Percentiles rank a stretch among this genome's conserved stretches.
These are phyloP conservation scores for Bipolaris gigantea DNA, from an alignment of 2,329 filamentous ascomycete genomes.

Conservation along the genomic window DNA sequence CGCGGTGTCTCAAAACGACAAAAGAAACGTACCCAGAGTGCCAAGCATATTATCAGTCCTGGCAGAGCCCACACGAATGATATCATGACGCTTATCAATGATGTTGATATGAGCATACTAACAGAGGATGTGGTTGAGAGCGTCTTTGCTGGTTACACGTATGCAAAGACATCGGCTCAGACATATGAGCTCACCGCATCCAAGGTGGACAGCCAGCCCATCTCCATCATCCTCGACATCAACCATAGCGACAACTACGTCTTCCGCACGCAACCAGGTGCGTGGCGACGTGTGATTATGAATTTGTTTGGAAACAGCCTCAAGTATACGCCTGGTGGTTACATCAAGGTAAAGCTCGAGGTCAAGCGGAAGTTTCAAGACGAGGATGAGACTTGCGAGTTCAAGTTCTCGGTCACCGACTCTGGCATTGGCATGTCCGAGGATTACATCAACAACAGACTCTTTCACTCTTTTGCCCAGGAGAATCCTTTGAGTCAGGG, in stretches of 20 bases:
- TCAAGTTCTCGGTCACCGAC: constrained; percentile 41
- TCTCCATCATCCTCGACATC: constrained; percentile 42
- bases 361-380: constrained; percentile 23
- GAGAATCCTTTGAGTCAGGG: constrained; percentile 45
- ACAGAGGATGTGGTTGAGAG: constrained; percentile 45
- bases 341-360: constrained; percentile 43
- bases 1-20: constrained; percentile 34
- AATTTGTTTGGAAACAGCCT: constrained; percentile 47
- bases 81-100: constrained; percentile 40
- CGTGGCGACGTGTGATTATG: constrained; percentile 46
- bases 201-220: constrained; percentile 21
- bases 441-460: constrained; percentile 42
- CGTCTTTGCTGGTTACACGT: constrained; percentile 43
- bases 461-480: constrained; percentile 47
- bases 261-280: constrained; percentile 44
- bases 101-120: constrained; percentile 41
- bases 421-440: constrained; percentile 48
- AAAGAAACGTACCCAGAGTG: constrained; percentile 35
- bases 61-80: constrained; percentile 38
- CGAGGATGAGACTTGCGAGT: constrained; percentile 32
- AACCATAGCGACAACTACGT: constrained; percentile 40
- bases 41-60: constrained; percentile 37
- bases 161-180: constrained; percentile 35
- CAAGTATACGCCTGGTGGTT: constrained; percentile 45
- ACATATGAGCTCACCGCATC: constrained; percentile 26